phyloP scores from a whole-genome alignment of 257 asterid species.

The Plectranthus barbatus region DNA sequence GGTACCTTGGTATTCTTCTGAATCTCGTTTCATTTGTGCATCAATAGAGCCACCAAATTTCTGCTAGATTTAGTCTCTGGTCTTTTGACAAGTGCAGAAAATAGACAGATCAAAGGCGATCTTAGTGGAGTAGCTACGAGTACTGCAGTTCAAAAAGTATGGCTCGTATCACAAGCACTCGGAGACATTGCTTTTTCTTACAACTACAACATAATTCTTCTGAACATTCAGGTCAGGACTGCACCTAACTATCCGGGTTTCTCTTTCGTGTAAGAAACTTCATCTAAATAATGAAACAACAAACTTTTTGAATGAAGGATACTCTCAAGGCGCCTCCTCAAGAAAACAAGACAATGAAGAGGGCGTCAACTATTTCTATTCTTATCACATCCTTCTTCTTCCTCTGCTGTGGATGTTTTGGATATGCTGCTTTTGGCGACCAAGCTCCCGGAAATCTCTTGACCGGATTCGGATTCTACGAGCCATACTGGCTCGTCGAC shows the following conservation, averaged over 20 bases:
- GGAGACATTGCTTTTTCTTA: conserved; percentile 58
- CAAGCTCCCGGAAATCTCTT: conserved; percentile 60
- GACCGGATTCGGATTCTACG: conserved; percentile 69
- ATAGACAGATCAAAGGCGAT: conserved; percentile 34
- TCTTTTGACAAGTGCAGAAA: conserved; percentile 20
- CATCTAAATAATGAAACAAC: background rate
- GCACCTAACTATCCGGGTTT: background rate
- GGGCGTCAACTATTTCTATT: conserved; percentile 35
- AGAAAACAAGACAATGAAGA: conserved; percentile 51
- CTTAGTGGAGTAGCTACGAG: conserved; percentile 19
- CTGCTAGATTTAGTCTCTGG: background rate
- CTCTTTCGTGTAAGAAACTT: background rate
- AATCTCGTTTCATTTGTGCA: background rate
- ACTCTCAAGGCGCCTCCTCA: conserved; percentile 44
- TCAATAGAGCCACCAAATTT: background rate
- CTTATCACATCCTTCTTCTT: conserved; percentile 51
- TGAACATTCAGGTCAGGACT: conserved; percentile 37
- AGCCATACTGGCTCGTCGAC: conserved; percentile 72
- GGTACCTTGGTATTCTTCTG: conserved; percentile 23
- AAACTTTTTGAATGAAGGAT: conserved; percentile 29
- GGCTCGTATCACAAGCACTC: conserved; percentile 37
- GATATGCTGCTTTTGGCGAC: conserved; percentile 67
- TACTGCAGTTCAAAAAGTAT: conserved; percentile 27
- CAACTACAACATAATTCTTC: conserved; percentile 39
- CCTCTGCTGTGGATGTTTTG: conserved; percentile 55